Base-by-base conservation (phyloP, 148 eudicot genomes). In the Heliamphora exappendiculata region DNA sequence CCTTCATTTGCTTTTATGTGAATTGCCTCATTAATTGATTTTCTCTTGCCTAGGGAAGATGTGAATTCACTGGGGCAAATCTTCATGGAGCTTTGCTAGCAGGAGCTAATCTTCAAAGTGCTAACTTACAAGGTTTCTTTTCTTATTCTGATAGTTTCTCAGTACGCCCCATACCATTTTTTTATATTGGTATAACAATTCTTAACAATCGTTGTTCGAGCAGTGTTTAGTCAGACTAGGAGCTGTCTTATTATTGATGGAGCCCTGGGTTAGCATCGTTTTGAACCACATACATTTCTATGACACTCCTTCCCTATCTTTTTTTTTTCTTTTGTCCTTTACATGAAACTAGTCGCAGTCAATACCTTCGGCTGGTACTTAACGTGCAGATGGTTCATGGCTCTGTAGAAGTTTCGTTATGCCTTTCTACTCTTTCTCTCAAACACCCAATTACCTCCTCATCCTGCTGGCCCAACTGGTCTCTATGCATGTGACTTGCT, bases 11-110 rank as follows among this genome's bases (percentile, higher is more conserved):
- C n/a, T 59, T 31, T 76, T 69, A n/a, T 44, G 31, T 78, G 82
- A 39, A 59, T 81, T 73, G 73, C 65, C 72, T 44, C 50, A 75
- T 75, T 76, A 79, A 67, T 79, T 84, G 49, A 72, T 70, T 85
- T 49, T 79, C 1, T 83, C 75, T 86, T 82, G 80, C 81, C 87
- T 82, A 77, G 81, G 84, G 82, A 87, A 94, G 98, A 89, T 94
- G 98, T 88, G 98, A 94, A 77, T 94, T 94, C 77, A 94, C 91
- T 7, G 92, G 97, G 70, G 98, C 98, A 41, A 94, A 94, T 89
- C 97, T 94, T 70, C 97, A 93, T 80, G 89, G 93, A 77, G 91
- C 97, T 77, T 78, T 91, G 31, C 78, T 91, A 65, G 93, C 98
- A 62, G 98, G 97, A 53, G 89, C 98, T 69, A 87, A 86, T 82